Evolutionary conservation across 176 grass and related monocot species (phyloP), one percentile per base, ranked within the genome.

Genomic region (Triticum urartu): DNA sequence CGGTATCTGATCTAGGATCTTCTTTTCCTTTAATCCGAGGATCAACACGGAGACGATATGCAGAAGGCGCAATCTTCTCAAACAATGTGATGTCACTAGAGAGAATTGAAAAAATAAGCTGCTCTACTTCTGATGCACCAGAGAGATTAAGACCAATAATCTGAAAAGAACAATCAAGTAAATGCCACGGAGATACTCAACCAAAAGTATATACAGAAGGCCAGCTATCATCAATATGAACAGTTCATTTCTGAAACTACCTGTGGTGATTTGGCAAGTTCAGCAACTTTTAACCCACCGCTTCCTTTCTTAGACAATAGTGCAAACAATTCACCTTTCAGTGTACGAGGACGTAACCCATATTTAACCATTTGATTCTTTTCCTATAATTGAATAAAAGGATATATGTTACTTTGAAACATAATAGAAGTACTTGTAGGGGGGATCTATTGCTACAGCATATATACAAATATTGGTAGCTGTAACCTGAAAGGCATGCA

Each of bases 61-160:
- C 90, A 90, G 92, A 88, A 71, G 85, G 77, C 11, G 91, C 76
- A 47, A 99, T 99, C 83, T 94, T 99, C 85, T 99, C 97, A 88
- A 99, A 99, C 77, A 99, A 91, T 80, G 97, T 94, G 80, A 99
- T 99, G 26, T 99, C 97, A 89, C 97, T 96, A 21, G 92, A 96
- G 83, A 99, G 94, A 77, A 90, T 96, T 64, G 74, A 91, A 81
- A 77, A 79, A 77, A 99, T 93, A 58, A 87, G 78, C 64, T 96
- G 82, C 36, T 99, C 94, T 79, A 94, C 33, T 81, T 93, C 92
- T 75, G 70, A 83, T 80, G 82, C 79, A 62, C 68, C 80, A 1
- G 84, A 85, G 47, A 93, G 69, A 42, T 75, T 80, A 79, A 96
- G 88, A 67, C 93, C 92, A 59, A 87, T 61, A 88, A 96, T 90